A percentile compares a stretch with the other conserved stretches of the same genome.
Evolutionary conservation across 2,329 filamentous ascomycete genomes (phyloP).

Genomic region (Aureobasidium sp.): DNA sequence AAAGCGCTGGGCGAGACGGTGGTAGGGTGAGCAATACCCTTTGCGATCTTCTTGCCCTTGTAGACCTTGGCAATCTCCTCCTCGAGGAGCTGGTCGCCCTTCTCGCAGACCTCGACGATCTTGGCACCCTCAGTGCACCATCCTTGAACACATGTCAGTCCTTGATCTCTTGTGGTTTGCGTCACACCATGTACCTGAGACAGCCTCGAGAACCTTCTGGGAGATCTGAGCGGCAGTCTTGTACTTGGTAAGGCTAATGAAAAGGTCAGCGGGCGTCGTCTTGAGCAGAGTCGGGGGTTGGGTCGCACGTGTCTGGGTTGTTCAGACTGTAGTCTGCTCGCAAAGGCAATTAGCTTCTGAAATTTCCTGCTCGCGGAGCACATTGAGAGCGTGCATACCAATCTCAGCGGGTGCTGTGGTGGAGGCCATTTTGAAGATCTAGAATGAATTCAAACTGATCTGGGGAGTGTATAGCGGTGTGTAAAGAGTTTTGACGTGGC

Average conservation of each 20-base stretch:
- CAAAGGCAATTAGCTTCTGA: constrained; percentile 14
- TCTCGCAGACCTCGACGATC: constrained; percentile 88
- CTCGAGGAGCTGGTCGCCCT: constrained; percentile 89
- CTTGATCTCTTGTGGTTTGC: background rate
- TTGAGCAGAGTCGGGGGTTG: background rate
- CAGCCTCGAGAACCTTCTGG: constrained; percentile 86
- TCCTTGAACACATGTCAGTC: constrained; percentile 36
- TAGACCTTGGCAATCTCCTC: constrained; percentile 94
- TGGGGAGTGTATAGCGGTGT: background rate
- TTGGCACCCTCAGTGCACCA: constrained; percentile 78
- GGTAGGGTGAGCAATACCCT: constrained; percentile 90
- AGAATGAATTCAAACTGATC: constrained; percentile 11
- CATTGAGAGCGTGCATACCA: constrained; percentile 18
- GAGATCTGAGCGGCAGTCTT: constrained; percentile 94
- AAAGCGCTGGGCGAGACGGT: constrained; percentile 91
- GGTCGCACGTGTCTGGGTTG: constrained; percentile 31
- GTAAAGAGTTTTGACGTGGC: constrained; percentile 12
- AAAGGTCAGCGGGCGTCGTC: constrained; percentile 73
- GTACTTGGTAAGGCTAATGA: constrained; percentile 98
- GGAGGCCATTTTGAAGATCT: constrained; percentile 20
- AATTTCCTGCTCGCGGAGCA: background rate
- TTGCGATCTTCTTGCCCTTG: constrained; percentile 93
- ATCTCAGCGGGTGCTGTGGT: constrained; percentile 20
- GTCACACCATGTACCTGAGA: constrained; percentile 46
- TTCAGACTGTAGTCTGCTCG: constrained; percentile 30